phyloP scores from a whole-genome alignment of 1,139 yeast genomes.

The Geotrichum europaeum region DNA sequence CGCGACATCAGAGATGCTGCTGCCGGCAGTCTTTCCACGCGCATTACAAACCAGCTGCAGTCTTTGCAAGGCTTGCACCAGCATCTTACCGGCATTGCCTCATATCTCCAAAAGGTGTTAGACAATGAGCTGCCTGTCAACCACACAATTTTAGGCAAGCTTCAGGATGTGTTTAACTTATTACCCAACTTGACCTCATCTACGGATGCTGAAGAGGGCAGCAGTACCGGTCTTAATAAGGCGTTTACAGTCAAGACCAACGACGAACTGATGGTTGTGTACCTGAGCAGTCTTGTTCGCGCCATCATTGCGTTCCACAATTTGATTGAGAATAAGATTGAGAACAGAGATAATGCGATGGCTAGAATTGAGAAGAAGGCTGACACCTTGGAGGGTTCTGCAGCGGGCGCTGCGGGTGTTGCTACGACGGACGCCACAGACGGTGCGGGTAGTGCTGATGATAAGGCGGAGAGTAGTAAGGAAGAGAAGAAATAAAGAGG shows the following conservation, averaged over 20 bases:
- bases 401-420: slow-evolving; percentile 2
- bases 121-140: slow-evolving; percentile 73
- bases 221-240: slow-evolving; percentile 45
- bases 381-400: slow-evolving; percentile 9
- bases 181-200: slow-evolving; percentile 67
- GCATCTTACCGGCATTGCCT: slow-evolving; percentile 72
- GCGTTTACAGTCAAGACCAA: slow-evolving; percentile 91
- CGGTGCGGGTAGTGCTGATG: not conserved
- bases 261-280: slow-evolving; percentile 91
- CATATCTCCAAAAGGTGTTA: slow-evolving; percentile 71
- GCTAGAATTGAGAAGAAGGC: slow-evolving; percentile 16
- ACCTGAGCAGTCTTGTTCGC: slow-evolving; percentile 82
- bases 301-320: slow-evolving; percentile 96
- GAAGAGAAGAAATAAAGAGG: not conserved
- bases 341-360: slow-evolving; percentile 40
- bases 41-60: slow-evolving; percentile 82
- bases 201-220: slow-evolving; percentile 10
- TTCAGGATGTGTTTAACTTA: slow-evolving; percentile 90
- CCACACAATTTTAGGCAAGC: slow-evolving; percentile 82
- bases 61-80: slow-evolving; percentile 82
- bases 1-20: slow-evolving; percentile 96
- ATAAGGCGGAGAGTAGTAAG: not conserved
- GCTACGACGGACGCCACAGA: not conserved
- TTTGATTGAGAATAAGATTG: slow-evolving; percentile 89
- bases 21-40: slow-evolving; percentile 82